Evolutionary conservation across 2,329 filamentous ascomycete genomes (phyloP).

Genomic region (Pseudofabraea citricarpa): DNA sequence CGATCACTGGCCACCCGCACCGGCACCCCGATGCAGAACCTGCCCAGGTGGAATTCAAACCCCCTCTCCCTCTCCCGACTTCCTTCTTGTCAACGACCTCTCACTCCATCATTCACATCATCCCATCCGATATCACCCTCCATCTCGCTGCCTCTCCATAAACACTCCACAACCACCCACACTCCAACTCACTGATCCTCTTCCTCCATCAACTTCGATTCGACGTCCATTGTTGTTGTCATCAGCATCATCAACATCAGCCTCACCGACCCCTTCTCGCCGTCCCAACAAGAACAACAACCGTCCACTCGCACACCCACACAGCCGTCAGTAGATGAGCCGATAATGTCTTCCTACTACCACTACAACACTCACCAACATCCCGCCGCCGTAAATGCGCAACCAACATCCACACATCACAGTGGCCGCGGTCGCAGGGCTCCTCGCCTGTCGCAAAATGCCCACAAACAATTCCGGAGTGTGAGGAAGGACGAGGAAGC

Average conservation of each 20-base stretch:
- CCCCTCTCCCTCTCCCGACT: neutral
- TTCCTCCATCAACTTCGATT: neutral
- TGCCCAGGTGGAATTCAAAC: too few species aligned
- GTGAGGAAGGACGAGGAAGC: conserved; percentile 87
- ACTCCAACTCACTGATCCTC: neutral
- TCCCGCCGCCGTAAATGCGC: conserved; percentile 46
- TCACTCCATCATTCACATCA: neutral
- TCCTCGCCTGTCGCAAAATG: conserved; percentile 76
- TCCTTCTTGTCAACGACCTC: neutral
- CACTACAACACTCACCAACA: conserved; percentile 56
- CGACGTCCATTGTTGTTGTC: neutral
- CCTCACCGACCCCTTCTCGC: neutral
- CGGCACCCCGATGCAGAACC: too few species aligned
- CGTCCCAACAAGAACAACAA: neutral
- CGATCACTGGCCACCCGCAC: too few species aligned
- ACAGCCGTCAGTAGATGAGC: conserved; percentile 17
- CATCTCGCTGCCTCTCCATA: neutral
- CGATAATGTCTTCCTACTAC: conserved; percentile 61
- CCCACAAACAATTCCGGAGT: conserved; percentile 80
- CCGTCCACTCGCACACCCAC: conserved; percentile 6
- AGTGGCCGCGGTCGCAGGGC: conserved; percentile 80
- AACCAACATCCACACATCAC: conserved; percentile 56
- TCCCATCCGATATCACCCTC: neutral
- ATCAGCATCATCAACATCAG: neutral
- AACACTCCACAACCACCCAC: neutral